Base-by-base conservation (phyloP, 2,329 filamentous ascomycete genomes). In the Cladosporium colombiae region DNA sequence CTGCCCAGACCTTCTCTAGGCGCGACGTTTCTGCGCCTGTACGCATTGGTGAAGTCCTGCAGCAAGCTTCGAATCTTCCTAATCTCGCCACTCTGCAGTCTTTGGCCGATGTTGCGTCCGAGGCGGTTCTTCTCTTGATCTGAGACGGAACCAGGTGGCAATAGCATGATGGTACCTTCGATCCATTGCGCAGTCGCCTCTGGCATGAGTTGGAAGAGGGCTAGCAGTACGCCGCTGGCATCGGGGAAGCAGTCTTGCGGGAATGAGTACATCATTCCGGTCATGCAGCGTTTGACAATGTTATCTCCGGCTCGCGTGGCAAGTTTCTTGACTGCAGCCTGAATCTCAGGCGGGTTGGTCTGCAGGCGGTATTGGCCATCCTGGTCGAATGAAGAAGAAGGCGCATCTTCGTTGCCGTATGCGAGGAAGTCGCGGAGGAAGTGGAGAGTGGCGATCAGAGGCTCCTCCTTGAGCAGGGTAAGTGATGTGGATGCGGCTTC, bases 211-310 rank as follows among this genome's bases (percentile, higher is more conserved):
- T 97, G 90, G 75, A 99, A 97, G 69, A 98, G 84, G 3, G 90
- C 89, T 67, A 99, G 87, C 62, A 99, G 81, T n/a, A 97, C 92
- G 5, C 93, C 93, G 58, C 92, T 97, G 18, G 93, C 93, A 75
- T 99, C 95, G 0, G 93, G 89, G 75, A 98, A 96, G 80, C 93
- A 97, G 77, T 98, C 95, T 52, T 91, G 88, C 0, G 95, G 96
- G 80, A 99, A 99, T 0, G 91, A 96, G 77, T 97, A 97, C 94
- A 99, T 98, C 93, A 99, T 96, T 67, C 95, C 95, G 1, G 93
- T 95, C 81, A 99, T 85, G 66, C 96, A 89, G 69, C 93, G 91
- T 79, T 97, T 94, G 8, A 95, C 89, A 31, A 99, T 83, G 65
- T 88, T 81, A 73, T 92, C 89, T 44, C 95, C 76, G 69, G 93